Conservation (phyloP, 2,329 filamentous ascomycete species). For the Cercospora zeina region DNA sequence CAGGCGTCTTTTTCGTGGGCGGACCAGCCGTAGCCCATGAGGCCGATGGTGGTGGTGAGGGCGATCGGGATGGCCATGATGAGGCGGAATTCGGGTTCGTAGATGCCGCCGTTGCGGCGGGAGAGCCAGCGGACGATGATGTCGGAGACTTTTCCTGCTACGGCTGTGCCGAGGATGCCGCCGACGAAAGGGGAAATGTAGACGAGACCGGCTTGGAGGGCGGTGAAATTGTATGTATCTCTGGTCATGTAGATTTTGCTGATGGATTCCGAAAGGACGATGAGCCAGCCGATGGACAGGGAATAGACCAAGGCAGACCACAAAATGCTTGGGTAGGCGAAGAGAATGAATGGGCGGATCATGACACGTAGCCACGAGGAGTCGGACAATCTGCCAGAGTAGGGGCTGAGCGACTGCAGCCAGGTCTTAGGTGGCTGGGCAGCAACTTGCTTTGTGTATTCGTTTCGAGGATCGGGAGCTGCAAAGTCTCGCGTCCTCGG, state of each 20-base stretch:
- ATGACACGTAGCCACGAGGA: conserved; percentile 81
- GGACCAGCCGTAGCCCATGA: conserved; percentile 98
- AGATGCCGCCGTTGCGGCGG: conserved; percentile 83
- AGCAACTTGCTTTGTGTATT: conserved; percentile 71
- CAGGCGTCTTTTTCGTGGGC: conserved; percentile 71
- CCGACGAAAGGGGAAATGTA: conserved; percentile 90
- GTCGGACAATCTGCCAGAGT: conserved; percentile 72
- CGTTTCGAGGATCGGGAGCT: conserved; percentile 25
- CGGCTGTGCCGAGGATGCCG: conserved; percentile 83
- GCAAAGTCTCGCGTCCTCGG: not conserved
- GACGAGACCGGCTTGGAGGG: conserved; percentile 78
- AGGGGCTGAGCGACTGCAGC: conserved; percentile 70
- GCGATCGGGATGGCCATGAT: conserved; percentile 83
- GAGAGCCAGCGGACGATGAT: conserved; percentile 80
- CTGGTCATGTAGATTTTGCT: conserved; percentile 73
- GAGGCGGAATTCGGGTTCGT: conserved; percentile 90
- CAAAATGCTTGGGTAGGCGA: conserved; percentile 81
- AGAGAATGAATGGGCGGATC: conserved; percentile 79
- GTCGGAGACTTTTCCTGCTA: conserved; percentile 86
- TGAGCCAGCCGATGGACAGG: conserved; percentile 90
- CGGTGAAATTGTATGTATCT: conserved; percentile 74
- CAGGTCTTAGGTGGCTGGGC: conserved; percentile 70
- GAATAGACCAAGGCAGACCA: conserved; percentile 86
- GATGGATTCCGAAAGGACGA: conserved; percentile 87
- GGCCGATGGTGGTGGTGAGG: conserved; percentile 74